Conservation (phyloP, 345 rosid genomes). For the Xanthoceras sorbifolium region DNA sequence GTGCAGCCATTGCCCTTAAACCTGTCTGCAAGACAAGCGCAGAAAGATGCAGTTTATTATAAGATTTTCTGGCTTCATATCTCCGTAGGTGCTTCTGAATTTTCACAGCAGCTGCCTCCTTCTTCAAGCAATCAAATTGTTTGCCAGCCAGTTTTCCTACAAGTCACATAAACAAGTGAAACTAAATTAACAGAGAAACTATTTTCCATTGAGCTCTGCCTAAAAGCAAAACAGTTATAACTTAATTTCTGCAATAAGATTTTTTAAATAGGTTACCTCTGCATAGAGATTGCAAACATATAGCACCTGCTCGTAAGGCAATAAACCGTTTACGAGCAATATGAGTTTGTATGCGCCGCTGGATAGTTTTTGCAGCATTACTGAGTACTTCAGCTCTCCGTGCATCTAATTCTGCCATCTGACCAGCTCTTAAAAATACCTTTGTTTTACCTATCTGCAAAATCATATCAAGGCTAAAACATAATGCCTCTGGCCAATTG, state of each 20-base stretch:
- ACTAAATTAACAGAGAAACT: slow-evolving; percentile 3
- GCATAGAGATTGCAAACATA: slow-evolving; percentile 60
- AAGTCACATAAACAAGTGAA: slow-evolving; percentile 13
- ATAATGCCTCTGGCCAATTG: background rate
- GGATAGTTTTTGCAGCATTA: slow-evolving; percentile 81
- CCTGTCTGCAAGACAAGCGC: slow-evolving; percentile 65
- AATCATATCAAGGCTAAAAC: slow-evolving; percentile 24
- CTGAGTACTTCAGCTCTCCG: slow-evolving; percentile 78
- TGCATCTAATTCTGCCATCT: slow-evolving; percentile 98
- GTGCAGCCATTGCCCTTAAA: slow-evolving; percentile 68
- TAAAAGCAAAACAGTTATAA: background rate
- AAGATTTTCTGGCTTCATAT: slow-evolving; percentile 50
- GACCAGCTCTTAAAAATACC: slow-evolving; percentile 95
- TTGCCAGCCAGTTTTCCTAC: slow-evolving; percentile 72
- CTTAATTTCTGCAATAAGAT: background rate
- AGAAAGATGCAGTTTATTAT: slow-evolving; percentile 51
- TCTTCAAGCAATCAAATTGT: slow-evolving; percentile 41
- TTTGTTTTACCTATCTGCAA: slow-evolving; percentile 93
- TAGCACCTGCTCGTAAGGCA: slow-evolving; percentile 61
- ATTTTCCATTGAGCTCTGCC: slow-evolving; percentile 1
- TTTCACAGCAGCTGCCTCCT: slow-evolving; percentile 67
- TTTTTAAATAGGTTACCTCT: slow-evolving; percentile 54
- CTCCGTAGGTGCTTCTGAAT: slow-evolving; percentile 66
- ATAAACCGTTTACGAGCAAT: slow-evolving; percentile 68
- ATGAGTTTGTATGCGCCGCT: slow-evolving; percentile 72